These are phyloP conservation scores for Arachis hypogaea DNA, from an alignment of 306 rosid genomes.

Conservation along the genomic window DNA sequence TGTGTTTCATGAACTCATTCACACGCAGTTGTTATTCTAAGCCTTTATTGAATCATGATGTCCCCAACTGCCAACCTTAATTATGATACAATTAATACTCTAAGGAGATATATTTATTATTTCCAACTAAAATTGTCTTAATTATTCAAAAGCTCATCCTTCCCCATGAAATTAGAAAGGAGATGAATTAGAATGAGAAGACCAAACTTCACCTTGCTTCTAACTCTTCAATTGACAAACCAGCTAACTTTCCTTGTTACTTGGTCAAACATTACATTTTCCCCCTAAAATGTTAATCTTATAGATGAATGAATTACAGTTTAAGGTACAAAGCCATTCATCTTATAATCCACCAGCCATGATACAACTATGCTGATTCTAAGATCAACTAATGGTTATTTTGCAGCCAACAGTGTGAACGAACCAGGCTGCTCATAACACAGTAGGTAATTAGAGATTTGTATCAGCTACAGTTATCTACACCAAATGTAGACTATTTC, in stretches of 20 bases:
- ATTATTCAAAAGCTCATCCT: too few relatives aligned
- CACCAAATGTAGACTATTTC: constrained; percentile 8
- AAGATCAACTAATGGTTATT: neutral
- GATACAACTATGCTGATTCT: neutral
- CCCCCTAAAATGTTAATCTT: too few relatives aligned
- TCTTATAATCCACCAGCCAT: neutral
- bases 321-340: neutral
- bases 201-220: too few relatives aligned
- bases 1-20: neutral
- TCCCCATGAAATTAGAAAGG: too few relatives aligned
- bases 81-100: neutral
- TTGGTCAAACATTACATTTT: too few relatives aligned
- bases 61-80: neutral
- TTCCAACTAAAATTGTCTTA: too few relatives aligned
- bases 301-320: neutral
- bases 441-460: neutral
- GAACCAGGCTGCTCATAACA: constrained; percentile 8
- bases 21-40: neutral
- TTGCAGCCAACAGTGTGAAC: neutral
- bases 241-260: too few relatives aligned
- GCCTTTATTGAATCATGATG: too few relatives aligned
- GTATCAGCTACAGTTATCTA: constrained; percentile 7
- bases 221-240: too few relatives aligned
- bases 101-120: too few relatives aligned
- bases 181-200: too few relatives aligned